Base-by-base conservation (phyloP, 2,329 filamentous ascomycete species). In the Talaromyces sp. region DNA sequence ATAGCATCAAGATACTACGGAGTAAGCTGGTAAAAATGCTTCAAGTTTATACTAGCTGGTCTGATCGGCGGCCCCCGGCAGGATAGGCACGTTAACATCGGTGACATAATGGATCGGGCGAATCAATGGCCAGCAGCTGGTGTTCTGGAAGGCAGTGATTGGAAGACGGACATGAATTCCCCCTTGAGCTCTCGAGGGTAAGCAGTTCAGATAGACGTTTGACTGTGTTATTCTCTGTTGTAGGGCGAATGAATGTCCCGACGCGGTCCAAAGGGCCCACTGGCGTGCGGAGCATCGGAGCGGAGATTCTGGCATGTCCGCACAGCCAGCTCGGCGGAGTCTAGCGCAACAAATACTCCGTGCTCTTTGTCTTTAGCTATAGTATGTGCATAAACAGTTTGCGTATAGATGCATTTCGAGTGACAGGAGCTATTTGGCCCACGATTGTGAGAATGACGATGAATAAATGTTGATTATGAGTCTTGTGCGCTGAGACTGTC, bases 241-340 rank as follows among this genome's bases (percentile, higher is more conserved):
- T n/a, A 45, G 57, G 58, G 31, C 31, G n/a, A 60, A 60, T 43
- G 24, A 24, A 50, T 49, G 33, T 33, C 45, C 59, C 59, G 58
- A 49, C 14, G 43, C 58, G 27, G 41, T n/a, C 41, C 39, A 60
- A 45, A 43, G 45, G 2, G 13, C 6, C 14, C 24, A 52, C 49
- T 37, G 19, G 50, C 50, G 39, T 22, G 59, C 45, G 59, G 45
- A 61, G 59, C 59, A 61, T 61, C 59, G 59, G 59, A 50, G 59
- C 59, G 33, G 58, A 60, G 58, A 60, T 60, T 49, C 58, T 49
- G 41, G 27, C 19, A 49, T 49, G 11, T 33, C 58, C 58, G 58
- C 41, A 27, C 39, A 45, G 57, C 39, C 31, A 54, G 50, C 8
- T 11, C 50, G n/a, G 22, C 41, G 57, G 57, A 60, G 57, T 60